Conservation (phyloP, 768 basidiomycete genomes). For the Clathrus columnatus region DNA sequence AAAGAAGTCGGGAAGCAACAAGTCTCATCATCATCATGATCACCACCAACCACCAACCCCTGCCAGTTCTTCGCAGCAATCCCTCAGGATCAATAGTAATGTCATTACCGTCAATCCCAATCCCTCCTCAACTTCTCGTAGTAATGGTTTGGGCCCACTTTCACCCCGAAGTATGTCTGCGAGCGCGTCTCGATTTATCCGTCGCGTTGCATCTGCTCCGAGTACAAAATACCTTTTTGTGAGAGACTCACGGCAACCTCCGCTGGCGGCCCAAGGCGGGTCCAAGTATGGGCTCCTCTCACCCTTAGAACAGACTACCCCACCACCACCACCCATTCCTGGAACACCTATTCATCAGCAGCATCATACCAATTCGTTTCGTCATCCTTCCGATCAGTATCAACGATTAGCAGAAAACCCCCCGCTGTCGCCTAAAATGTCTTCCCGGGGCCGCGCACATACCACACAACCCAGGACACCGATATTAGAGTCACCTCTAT, state of each 20-base stretch:
- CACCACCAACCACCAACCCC: slow-evolving; percentile 12
- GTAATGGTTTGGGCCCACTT: slow-evolving; percentile 40
- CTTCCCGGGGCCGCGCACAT: slow-evolving; percentile 7
- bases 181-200: slow-evolving; percentile 80
- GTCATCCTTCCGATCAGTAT: not conserved
- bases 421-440: slow-evolving; percentile 57
- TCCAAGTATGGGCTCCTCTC: slow-evolving; percentile 68
- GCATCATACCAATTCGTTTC: not conserved
- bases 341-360: slow-evolving; percentile 23
- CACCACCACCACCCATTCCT: slow-evolving; percentile 36
- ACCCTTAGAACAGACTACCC: slow-evolving; percentile 47
- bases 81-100: slow-evolving; percentile 28
- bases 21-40: slow-evolving; percentile 22
- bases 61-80: slow-evolving; percentile 36
- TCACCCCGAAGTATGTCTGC: slow-evolving; percentile 64
- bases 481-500: not conserved
- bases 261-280: not conserved
- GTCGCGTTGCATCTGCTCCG: slow-evolving; percentile 92
- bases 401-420: slow-evolving; percentile 50
- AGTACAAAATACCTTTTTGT: slow-evolving; percentile 88
- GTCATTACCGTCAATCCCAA: slow-evolving; percentile 10
- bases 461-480: slow-evolving; percentile 5
- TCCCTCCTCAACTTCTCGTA: slow-evolving; percentile 22
- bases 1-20: slow-evolving; percentile 23
- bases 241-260: slow-evolving; percentile 13